These are phyloP conservation scores for Crithidia expoeki DNA, from an alignment of 208 protist genomes.

Conservation along the genomic window DNA sequence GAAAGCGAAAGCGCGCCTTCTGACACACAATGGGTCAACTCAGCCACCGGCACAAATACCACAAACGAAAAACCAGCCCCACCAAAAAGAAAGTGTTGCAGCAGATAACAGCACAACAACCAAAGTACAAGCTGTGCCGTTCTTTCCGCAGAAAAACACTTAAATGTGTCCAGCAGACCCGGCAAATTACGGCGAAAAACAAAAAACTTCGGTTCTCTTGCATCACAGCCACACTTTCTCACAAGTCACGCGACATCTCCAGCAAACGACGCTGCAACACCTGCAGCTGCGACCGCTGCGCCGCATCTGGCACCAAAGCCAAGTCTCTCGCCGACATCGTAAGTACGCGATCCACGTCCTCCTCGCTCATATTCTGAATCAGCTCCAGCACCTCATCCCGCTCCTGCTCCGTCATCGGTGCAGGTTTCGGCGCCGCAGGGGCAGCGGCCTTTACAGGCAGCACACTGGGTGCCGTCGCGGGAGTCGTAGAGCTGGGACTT, in stretches of 20 bases:
- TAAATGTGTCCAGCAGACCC: too few relatives aligned
- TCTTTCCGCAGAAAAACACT: too few relatives aligned
- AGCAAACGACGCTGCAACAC: slow-evolving; percentile 65
- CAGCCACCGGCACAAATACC: too few relatives aligned
- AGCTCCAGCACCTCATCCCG: slow-evolving; percentile 78
- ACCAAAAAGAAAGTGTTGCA: too few relatives aligned
- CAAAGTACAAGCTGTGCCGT: too few relatives aligned
- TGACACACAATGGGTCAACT: too few relatives aligned
- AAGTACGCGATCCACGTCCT: slow-evolving; percentile 77
- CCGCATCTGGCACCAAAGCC: slow-evolving; percentile 57
- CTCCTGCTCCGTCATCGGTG: slow-evolving; percentile 42
- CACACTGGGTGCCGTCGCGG: not conserved
- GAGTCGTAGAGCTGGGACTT: not conserved
- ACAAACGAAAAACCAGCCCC: too few relatives aligned
- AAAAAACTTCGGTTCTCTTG: not conserved
- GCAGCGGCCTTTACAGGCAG: not conserved
- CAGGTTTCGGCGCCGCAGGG: not conserved
- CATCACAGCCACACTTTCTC: too few relatives aligned
- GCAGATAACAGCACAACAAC: too few relatives aligned
- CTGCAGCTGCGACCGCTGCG: slow-evolving; percentile 67
- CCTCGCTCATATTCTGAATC: slow-evolving; percentile 75
- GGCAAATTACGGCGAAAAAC: too few relatives aligned
- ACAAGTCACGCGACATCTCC: slow-evolving; percentile 69
- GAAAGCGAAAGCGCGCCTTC: too few relatives aligned
- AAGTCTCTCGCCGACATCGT: slow-evolving; percentile 72